Conservation (phyloP, 2,329 filamentous ascomycete species). For the Penicillium fuscoglaucum region DNA sequence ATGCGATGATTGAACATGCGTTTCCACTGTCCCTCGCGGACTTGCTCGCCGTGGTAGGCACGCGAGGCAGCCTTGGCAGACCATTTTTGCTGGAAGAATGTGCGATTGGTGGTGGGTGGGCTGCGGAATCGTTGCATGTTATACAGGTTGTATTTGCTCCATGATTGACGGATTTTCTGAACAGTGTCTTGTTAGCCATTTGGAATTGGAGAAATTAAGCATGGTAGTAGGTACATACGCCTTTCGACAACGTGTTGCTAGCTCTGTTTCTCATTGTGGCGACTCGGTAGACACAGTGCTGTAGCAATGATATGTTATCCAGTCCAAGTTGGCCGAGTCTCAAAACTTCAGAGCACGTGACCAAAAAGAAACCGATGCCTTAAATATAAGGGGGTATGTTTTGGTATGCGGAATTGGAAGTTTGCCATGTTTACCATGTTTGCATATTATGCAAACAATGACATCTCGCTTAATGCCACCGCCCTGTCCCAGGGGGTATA, state of each 20-base stretch:
- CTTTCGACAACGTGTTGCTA: slow-evolving; percentile 43
- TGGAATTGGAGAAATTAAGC: not conserved
- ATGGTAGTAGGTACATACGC: slow-evolving; percentile 32
- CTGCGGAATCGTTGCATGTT: slow-evolving; percentile 65
- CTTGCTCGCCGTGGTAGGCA: slow-evolving; percentile 91
- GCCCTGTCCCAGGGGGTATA: slow-evolving; percentile 24
- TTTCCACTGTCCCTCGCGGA: slow-evolving; percentile 90
- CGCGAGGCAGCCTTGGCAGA: slow-evolving; percentile 77
- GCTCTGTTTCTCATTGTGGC: slow-evolving; percentile 49
- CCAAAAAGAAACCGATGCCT: slow-evolving; percentile 1
- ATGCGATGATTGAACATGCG: slow-evolving; percentile 85
- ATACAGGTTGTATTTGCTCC: slow-evolving; percentile 97
- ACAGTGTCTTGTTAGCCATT: slow-evolving; percentile 11
- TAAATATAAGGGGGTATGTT: slow-evolving; percentile 11
- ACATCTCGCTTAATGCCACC: slow-evolving; percentile 36
- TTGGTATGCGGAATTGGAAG: not conserved
- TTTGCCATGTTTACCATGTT: not conserved
- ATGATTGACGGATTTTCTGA: slow-evolving; percentile 91
- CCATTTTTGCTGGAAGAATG: slow-evolving; percentile 99
- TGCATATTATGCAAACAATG: not conserved
- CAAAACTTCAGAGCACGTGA: slow-evolving; percentile 40
- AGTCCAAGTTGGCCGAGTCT: slow-evolving; percentile 19
- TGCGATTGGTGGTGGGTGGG: slow-evolving; percentile 53
- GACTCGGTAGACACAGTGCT: slow-evolving; percentile 20
- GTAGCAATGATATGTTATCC: slow-evolving; percentile 12